phyloP scores from a whole-genome alignment of 371 early-diverging fungal genomes.

The Globomyces sp. region DNA sequence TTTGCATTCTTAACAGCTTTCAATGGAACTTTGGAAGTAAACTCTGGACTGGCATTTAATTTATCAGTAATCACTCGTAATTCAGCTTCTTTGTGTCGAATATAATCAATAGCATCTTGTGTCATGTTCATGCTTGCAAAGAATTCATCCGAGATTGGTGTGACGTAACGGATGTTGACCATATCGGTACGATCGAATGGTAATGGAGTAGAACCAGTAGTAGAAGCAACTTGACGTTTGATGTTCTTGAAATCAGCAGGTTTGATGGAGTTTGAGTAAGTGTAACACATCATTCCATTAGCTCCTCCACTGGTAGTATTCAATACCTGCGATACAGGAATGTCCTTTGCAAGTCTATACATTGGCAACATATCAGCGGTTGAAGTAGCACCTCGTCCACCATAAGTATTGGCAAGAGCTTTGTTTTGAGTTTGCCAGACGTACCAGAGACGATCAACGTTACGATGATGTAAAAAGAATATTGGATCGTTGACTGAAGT shows the following conservation, averaged over 20 bases:
- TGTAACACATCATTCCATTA: conserved; percentile 24
- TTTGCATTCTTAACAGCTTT: too few species aligned
- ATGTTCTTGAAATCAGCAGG: neutral
- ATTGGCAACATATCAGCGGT: conserved; percentile 21
- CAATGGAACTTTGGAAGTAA: too few species aligned
- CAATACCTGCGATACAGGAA: conserved; percentile 17
- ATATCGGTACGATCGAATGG: conserved; percentile 36
- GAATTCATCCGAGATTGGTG: conserved; percentile 16
- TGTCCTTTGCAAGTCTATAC: conserved; percentile 14
- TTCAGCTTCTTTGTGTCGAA: too few species aligned
- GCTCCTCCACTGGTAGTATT: conserved; percentile 16
- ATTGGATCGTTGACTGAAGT: conserved; percentile 54
- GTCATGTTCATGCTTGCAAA: too few species aligned
- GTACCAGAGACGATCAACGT: conserved; percentile 58
- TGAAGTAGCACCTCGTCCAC: conserved; percentile 10
- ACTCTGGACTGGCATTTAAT: too few species aligned
- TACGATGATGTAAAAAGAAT: conserved; percentile 59
- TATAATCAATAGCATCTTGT: too few species aligned
- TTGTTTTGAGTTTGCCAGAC: conserved; percentile 45
- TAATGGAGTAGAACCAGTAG: conserved; percentile 18
- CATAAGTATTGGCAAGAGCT: conserved; percentile 14
- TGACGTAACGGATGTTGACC: conserved; percentile 24
- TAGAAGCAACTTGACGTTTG: conserved; percentile 7
- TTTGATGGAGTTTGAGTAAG: conserved; percentile 19
- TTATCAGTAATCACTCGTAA: too few species aligned